Evolutionary conservation across 164 flowering plant species (phyloP).

Genomic region (Santalum album): DNA sequence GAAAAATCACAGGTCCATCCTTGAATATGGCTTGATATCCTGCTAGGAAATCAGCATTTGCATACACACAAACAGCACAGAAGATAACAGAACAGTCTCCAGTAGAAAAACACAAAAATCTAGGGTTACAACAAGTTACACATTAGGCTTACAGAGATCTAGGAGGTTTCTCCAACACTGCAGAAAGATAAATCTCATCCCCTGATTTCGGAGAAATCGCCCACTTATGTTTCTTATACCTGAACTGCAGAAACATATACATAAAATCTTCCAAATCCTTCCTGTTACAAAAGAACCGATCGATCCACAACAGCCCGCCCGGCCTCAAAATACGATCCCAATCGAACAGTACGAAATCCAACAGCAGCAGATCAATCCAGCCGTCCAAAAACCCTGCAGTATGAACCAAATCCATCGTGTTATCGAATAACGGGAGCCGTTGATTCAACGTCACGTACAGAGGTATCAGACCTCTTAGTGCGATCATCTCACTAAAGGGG

Average conservation of each 20-base stretch:
- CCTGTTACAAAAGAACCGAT: constrained; percentile 64
- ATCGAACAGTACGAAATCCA: constrained; percentile 81
- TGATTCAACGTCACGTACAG: constrained; percentile 70
- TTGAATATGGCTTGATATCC: too few species aligned
- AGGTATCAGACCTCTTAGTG: constrained; percentile 83
- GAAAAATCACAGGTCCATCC: too few species aligned
- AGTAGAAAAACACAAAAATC: not conserved
- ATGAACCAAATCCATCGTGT: constrained; percentile 90
- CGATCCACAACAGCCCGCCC: constrained; percentile 85
- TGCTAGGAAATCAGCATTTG: too few species aligned
- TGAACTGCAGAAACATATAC: constrained; percentile 92
- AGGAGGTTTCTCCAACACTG: constrained; percentile 83
- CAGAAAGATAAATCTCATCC: constrained; percentile 78
- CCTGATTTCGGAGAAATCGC: constrained; percentile 54
- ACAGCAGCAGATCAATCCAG: constrained; percentile 65
- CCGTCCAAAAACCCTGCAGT: constrained; percentile 80
- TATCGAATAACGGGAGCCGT: constrained; percentile 82
- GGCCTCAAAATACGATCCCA: constrained; percentile 91
- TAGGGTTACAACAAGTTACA: not conserved
- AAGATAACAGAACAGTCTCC: too few species aligned
- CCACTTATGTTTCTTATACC: constrained; percentile 90
- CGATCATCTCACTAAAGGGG: constrained; percentile 84
- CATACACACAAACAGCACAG: not conserved
- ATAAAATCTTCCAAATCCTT: constrained; percentile 76
- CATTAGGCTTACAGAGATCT: constrained; percentile 39